Base-by-base conservation (phyloP, 805 yeast genomes). In the Kregervanrija fluxuum region DNA sequence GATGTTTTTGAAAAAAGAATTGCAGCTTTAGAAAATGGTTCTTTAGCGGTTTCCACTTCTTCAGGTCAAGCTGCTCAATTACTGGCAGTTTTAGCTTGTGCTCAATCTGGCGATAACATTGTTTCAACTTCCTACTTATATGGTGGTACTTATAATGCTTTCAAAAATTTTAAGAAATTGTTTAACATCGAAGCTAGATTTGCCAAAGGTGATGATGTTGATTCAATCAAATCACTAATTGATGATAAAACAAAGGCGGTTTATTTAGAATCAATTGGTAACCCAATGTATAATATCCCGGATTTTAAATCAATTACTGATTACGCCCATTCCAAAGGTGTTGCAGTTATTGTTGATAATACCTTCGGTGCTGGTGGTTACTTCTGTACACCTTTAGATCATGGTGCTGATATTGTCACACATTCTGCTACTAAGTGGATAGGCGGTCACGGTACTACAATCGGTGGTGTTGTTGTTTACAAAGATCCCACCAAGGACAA, bases 51-150 rank as follows among this genome's bases (percentile, higher is more conserved):
- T 45, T 95, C 96, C 6, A 82, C 84, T 22, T 66, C 95, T 16
- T 89, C 97, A n/a, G 99, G 99, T 50, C 96, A 90, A 69, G 91
- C 97, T 44, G 97, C 98, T 28, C 96, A 90, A 65, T 79, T 88
- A 53, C 61, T 85, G 47, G 95, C 96, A 15, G 71, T 89, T 62
- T 74, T 85, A 33, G 87, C 87, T 45, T 73, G 89, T 54, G 95
- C 96, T 34, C 88, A 84, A 54, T 65, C 78, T 45, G 98, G 98
- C 56, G 95, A 88, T 62, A 93, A 93, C 69, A 77, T 91, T 54
- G 78, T 91, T 44, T 82, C 96, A 30, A 82, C 96, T 17, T 77
- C 95, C 6, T 87, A 62, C 71, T 71, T 91, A 50, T 91, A 93
- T 62, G 99, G 99, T 54, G 99, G 99, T 58, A 90, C 97, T 47